A percentile compares a stretch with the other conserved stretches of the same genome.
Conservation (phyloP, 495 filamentous ascomycete species). For the Jackrogersella multiformis region DNA sequence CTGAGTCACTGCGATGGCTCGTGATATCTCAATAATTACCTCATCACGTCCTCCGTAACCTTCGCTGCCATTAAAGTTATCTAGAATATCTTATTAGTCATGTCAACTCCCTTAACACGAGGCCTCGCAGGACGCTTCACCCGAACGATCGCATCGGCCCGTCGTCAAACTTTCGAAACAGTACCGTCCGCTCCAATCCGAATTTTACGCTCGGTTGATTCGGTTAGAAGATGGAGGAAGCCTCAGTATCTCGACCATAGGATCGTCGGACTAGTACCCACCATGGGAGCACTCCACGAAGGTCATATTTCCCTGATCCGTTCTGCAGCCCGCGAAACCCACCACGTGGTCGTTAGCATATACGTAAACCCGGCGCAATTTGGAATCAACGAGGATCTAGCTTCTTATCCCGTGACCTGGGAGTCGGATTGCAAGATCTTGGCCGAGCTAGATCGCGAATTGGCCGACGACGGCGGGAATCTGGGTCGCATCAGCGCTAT, state of each 20-base stretch:
- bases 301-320: conserved; percentile 91
- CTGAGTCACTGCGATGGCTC: conserved; percentile 45
- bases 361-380: conserved; percentile 99
- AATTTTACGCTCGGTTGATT: conserved; percentile 76
- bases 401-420: conserved; percentile 91
- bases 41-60: conserved; percentile 29
- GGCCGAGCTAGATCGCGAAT: conserved; percentile 72
- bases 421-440: conserved; percentile 74
- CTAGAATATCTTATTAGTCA: conserved; percentile 30
- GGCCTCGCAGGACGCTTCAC: conserved; percentile 18
- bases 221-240: conserved; percentile 75
- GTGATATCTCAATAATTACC: conserved; percentile 35
- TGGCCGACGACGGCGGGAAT: conserved; percentile 63
- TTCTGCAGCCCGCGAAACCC: conserved; percentile 82
- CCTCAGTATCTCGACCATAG: conserved; percentile 72
- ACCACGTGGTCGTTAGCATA: conserved; percentile 85
- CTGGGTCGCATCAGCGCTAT: conserved; percentile 79
- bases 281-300: conserved; percentile 94
- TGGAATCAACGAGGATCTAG: conserved; percentile 86
- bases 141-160: conserved; percentile 49
- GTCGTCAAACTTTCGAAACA: conserved; percentile 43
- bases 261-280: conserved; percentile 88
- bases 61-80: background rate
- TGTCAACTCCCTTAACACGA: conserved; percentile 45
- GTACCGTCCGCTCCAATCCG: conserved; percentile 68